Conservation (phyloP, 2,329 filamentous ascomycete genomes). For the Albophoma yamanashiensis region DNA sequence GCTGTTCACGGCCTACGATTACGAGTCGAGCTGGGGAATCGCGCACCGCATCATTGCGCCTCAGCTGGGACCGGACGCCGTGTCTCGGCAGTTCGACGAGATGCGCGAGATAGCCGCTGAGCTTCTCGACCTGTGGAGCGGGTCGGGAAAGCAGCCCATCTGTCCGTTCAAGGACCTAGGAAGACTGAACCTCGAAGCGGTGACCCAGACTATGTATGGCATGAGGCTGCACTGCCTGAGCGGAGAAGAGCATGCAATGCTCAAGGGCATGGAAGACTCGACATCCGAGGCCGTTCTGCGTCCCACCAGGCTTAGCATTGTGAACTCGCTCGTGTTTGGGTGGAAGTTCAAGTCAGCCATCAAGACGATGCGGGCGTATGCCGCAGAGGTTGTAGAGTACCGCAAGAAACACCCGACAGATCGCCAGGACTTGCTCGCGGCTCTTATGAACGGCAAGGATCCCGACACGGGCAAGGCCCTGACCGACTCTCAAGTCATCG, state of each 20-base stretch:
- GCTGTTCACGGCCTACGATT: slow-evolving; percentile 40
- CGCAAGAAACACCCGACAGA: slow-evolving; percentile 42
- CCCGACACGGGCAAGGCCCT: slow-evolving; percentile 49
- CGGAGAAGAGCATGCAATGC: slow-evolving; percentile 34
- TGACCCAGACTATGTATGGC: slow-evolving; percentile 38
- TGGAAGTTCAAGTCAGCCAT: slow-evolving; percentile 43
- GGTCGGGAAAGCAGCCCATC: slow-evolving; percentile 23
- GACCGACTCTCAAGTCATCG: slow-evolving; percentile 48
- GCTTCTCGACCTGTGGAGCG: slow-evolving; percentile 38
- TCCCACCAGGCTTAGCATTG: slow-evolving; percentile 35
- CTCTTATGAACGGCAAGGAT: slow-evolving; percentile 48
- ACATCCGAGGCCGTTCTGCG: slow-evolving; percentile 47
- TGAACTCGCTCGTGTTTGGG: slow-evolving; percentile 42
- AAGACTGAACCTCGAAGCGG: slow-evolving; percentile 40
- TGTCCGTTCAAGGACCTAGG: slow-evolving; percentile 38
- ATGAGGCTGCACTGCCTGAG: slow-evolving; percentile 35
- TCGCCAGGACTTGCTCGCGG: slow-evolving; percentile 50
- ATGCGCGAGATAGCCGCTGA: slow-evolving; percentile 38
- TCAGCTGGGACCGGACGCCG: slow-evolving; percentile 20
- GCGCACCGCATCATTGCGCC: slow-evolving; percentile 42
- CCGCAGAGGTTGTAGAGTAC: slow-evolving; percentile 43
- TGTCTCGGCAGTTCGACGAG: slow-evolving; percentile 30
- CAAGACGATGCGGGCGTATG: slow-evolving; percentile 42
- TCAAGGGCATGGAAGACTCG: slow-evolving; percentile 42
- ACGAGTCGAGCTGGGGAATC: slow-evolving; percentile 38